These are phyloP conservation scores for Aquilaria agallochum DNA, from an alignment of 441 rosid species.

Conservation along the genomic window DNA sequence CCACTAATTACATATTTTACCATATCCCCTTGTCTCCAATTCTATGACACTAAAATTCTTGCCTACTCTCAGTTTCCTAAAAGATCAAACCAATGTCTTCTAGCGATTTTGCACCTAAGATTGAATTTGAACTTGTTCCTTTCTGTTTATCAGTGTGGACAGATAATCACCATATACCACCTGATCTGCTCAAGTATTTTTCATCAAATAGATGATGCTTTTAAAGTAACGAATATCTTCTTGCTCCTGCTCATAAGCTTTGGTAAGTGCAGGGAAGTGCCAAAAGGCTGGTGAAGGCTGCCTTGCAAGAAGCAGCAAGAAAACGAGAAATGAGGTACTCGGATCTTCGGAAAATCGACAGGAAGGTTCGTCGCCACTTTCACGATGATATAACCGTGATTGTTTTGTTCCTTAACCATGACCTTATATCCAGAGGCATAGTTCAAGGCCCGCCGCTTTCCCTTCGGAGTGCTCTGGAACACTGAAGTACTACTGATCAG, in stretches of 20 bases:
- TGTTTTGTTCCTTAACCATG: slow-evolving; percentile 77
- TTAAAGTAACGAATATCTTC: too few species aligned
- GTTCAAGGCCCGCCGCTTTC: slow-evolving; percentile 51
- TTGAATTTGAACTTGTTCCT: too few species aligned
- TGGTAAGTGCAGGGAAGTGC: slow-evolving; percentile 68
- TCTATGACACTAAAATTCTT: too few species aligned
- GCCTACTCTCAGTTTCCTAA: too few species aligned
- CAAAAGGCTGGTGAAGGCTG: slow-evolving; percentile 78
- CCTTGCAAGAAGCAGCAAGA: slow-evolving; percentile 85
- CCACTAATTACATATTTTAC: too few species aligned
- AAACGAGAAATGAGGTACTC: slow-evolving; percentile 88
- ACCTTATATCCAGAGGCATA: slow-evolving; percentile 51
- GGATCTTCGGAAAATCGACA: slow-evolving; percentile 76
- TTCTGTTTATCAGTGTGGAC: too few species aligned
- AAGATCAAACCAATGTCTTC: too few species aligned
- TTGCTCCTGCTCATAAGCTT: slow-evolving; percentile 5
- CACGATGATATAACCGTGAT: slow-evolving; percentile 88
- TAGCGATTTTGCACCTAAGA: too few species aligned
- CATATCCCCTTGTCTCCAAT: too few species aligned
- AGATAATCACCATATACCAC: too few species aligned
- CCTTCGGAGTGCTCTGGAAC: slow-evolving; percentile 53
- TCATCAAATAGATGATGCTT: too few species aligned
- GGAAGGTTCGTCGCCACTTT: slow-evolving; percentile 83
- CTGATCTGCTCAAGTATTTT: too few species aligned
- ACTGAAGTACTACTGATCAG: slow-evolving; percentile 19